phyloP scores from a whole-genome alignment of 257 asterid genomes.

The Craterostigma plantagineum region DNA sequence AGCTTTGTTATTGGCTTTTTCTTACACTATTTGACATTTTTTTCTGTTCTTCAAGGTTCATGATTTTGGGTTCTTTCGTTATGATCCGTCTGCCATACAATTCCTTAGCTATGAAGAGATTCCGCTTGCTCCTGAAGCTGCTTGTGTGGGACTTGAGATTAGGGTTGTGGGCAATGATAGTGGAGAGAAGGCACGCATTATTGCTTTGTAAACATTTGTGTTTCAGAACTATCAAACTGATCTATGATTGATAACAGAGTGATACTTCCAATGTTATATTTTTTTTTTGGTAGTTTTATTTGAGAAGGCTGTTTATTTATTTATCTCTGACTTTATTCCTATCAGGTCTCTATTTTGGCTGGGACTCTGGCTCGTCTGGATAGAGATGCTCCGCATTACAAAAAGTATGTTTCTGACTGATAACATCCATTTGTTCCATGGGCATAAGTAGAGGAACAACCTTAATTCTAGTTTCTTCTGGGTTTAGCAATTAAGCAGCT shows the following conservation, averaged over 20 bases:
- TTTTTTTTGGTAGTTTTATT: constrained; percentile 3
- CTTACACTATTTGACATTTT: constrained; percentile 5
- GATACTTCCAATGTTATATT: constrained; percentile 6
- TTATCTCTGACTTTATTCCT: constrained; percentile 4
- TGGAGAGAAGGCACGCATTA: constrained; percentile 81
- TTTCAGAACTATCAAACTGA: constrained; percentile 4
- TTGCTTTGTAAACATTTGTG: too few relatives aligned
- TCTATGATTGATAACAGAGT: constrained; percentile 1
- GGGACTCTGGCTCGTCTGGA: constrained; percentile 99
- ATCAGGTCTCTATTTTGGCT: constrained; percentile 92
- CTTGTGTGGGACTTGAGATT: constrained; percentile 92
- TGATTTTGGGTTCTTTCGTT: constrained; percentile 91
- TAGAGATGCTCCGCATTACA: constrained; percentile 94
- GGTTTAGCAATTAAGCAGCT: constrained; percentile 5
- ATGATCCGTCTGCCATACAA: constrained; percentile 74
- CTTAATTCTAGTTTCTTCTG: constrained; percentile 3
- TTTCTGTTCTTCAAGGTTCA: constrained; percentile 47
- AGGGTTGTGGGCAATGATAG: constrained; percentile 99
- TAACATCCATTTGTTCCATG: background rate
- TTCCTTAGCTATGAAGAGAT: constrained; percentile 91
- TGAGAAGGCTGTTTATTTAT: background rate
- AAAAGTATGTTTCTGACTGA: constrained; percentile 38
- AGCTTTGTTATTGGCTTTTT: constrained; percentile 1
- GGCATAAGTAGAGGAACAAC: too few relatives aligned
- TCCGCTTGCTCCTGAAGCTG: constrained; percentile 94